Conservation (phyloP, 1,284 basidiomycete genomes). For the Chalciporus piperatoides region DNA sequence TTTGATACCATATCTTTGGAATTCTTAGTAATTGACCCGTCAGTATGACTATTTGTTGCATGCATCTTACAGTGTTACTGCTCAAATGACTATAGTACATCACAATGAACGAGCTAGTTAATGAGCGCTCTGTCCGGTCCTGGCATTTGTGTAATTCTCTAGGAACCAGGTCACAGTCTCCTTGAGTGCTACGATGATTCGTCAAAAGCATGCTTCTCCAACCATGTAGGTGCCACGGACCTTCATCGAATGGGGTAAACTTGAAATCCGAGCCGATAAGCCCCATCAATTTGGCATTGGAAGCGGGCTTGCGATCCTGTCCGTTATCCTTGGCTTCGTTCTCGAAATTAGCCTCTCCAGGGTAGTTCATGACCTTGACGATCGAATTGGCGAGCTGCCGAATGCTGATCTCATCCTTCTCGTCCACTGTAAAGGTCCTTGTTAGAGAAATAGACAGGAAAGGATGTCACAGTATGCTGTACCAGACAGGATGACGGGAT, state of each 20-base stretch:
- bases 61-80: background rate
- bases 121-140: slow-evolving; percentile 41
- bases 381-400: slow-evolving; percentile 81
- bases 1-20: background rate
- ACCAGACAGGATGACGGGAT: slow-evolving; percentile 87
- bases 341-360: slow-evolving; percentile 49
- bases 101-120: slow-evolving; percentile 4
- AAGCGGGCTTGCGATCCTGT: slow-evolving; percentile 92
- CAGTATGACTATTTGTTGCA: background rate
- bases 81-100: slow-evolving; percentile 8
- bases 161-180: slow-evolving; percentile 79
- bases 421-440: slow-evolving; percentile 55
- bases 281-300: slow-evolving; percentile 75
- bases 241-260: slow-evolving; percentile 82
- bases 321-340: slow-evolving; percentile 55
- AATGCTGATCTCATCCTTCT: slow-evolving; percentile 88
- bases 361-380: slow-evolving; percentile 72
- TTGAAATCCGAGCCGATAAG: slow-evolving; percentile 66
- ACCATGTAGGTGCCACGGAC: slow-evolving; percentile 40
- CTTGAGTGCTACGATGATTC: slow-evolving; percentile 50
- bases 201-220: background rate
- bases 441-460: slow-evolving; percentile 2
- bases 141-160: slow-evolving; percentile 64
- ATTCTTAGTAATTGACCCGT: background rate
- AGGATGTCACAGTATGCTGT: slow-evolving; percentile 13